Base-by-base conservation (phyloP, 306 rosid genomes). In the Comarum palustre region DNA sequence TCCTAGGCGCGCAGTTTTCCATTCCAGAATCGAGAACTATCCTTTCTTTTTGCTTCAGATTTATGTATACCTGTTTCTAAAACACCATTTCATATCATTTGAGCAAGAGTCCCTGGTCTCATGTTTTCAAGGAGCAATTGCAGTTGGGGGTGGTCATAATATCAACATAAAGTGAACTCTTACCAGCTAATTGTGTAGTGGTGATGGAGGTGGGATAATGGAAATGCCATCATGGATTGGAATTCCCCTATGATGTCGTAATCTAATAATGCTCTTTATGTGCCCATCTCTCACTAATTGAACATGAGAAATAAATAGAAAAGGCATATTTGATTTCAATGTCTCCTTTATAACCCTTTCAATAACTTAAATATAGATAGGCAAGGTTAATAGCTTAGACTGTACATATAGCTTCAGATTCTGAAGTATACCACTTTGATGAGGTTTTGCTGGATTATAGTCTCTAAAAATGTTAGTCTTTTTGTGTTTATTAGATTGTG, bases 121-220 rank as follows among this genome's bases (percentile, higher is more conserved):
- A 82, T 75, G 71, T 68, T 81, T 64, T 81, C 41, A 29, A 64
- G 64, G 74, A 15, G n/a, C 41, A 2, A 29, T 59, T 59, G 17
- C 65, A 59, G 65, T 59, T 59, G 65, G 31, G 65, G 65, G n/a
- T 24, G 62, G 74, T 78, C 82, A 77, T 41, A 12, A 65, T 74
- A 54, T 43, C 46, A 58, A 82, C 78, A 75, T 65, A 79, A 84
- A 81, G 78, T 76, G 73, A 24, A n/a, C n/a, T n/a, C n/a, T n/a
- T n/a, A n/a, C n/a, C n/a, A 79, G 69, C 76, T 72, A 55, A 63
- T 72, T 82, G 39, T 65, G 54, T 27, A 75, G 72, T 72, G 83
- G 54, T 58, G 36, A 8, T 59, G 15, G 39, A 24, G 39, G n/a
- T 59, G 8, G 34, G 4, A 59, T 29, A 59, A 59, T 59, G 22